Percentiles rank a stretch among this genome's conserved stretches.
Conservation (phyloP, 106 monocot genomes). For the Triglochin maritima region DNA sequence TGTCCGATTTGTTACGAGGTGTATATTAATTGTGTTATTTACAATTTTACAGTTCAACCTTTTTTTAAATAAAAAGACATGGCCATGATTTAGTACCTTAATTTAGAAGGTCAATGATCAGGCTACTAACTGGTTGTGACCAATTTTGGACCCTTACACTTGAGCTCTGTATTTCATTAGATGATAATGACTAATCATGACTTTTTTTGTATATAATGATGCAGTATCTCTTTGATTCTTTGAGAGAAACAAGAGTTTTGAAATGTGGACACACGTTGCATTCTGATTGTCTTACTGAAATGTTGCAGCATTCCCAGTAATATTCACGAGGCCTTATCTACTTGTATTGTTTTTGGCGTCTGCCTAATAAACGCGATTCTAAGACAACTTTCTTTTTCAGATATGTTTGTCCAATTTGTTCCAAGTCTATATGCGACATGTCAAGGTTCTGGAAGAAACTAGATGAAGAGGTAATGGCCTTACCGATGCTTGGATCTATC, state of each 20-base stretch:
- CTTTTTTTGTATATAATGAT: constrained; percentile 5
- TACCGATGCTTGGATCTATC: too few species aligned
- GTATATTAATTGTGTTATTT: neutral
- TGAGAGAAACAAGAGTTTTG: constrained; percentile 52
- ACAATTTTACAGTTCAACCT: neutral
- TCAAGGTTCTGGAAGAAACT: constrained; percentile 37
- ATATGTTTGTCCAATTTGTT: constrained; percentile 70
- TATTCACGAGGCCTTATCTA: neutral
- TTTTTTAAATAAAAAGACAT: neutral
- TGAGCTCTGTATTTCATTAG: too few species aligned
- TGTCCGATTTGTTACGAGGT: constrained; percentile 93
- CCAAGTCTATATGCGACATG: constrained; percentile 61
- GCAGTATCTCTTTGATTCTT: constrained; percentile 89
- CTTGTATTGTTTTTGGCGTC: neutral
- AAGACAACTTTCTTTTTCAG: constrained; percentile 13
- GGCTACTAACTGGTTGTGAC: too few species aligned
- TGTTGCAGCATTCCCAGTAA: constrained; percentile 55
- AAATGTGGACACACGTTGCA: constrained; percentile 77
- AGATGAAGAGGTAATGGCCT: constrained; percentile 48
- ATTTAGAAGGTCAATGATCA: too few species aligned
- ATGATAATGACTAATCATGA: constrained; percentile 2
- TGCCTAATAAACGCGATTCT: neutral
- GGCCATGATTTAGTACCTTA: too few species aligned
- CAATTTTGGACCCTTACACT: too few species aligned
- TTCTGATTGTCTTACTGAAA: constrained; percentile 38